Base-by-base conservation (phyloP, 2,329 filamentous ascomycete species). In the Pseudomassariella vexata region DNA sequence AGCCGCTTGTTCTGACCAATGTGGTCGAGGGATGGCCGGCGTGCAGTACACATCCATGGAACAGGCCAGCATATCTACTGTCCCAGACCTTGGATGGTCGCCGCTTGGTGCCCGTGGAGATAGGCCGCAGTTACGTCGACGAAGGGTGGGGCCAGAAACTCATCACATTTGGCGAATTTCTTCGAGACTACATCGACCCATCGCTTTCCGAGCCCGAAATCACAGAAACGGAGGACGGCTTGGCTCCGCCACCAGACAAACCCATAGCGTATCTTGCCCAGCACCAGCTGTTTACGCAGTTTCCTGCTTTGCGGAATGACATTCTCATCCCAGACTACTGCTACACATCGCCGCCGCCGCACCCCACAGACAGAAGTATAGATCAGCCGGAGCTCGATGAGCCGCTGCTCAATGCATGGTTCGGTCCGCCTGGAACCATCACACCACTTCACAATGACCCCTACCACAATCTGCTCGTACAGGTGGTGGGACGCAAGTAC, bases 361-460 rank as follows among this genome's bases (percentile, higher is more conserved):
- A 78, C 37, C 65, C 65, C 10, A 49, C 51, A 3, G 53, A 58
- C 28, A 34, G 51, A 5, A 37, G 49, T 5, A 48, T 56, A 23
- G 42, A 63, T 42, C 58, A 63, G 34, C 55, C 60, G 3, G 57
- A 60, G 22, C 57, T 73, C 9, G 66, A 66, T 6, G 69, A 76
- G 15, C 86, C 86, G 0, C 65, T 84, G 25, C 68, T 94, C 12
- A 94, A 96, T 57, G 88, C 86, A 6, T 98, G 92, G 92, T 82
- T 96, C 41, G 92, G 92, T 0, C 92, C 92, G 0, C 67, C 79
- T 0, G 80, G 79, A 30, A 96, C 92, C 1, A 89, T 95, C 41
- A 95, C 88, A 1, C 92, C 92, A 2, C 66, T 96, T 1, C 92
- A 98, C 56, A 94, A 87, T 2, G 92, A 96, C 50, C 86, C 85